Evolutionary conservation across 2,329 filamentous ascomycete species (phyloP).

Genomic region (Pseudogymnoascus destructans): DNA sequence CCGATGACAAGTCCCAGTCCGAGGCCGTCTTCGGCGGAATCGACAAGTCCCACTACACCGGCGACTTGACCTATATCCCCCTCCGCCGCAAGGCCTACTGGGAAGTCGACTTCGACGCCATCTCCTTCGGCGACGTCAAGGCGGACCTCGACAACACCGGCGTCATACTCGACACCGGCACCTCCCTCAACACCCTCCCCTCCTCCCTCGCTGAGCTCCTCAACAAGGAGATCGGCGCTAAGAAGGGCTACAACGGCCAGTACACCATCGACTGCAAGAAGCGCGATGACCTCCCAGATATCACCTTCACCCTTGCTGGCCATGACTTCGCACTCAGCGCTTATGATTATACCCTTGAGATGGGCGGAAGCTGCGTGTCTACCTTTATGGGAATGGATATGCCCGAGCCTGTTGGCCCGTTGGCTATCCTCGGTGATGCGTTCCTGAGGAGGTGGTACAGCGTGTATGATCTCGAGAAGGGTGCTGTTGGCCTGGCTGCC

Average conservation of each 20-base stretch:
- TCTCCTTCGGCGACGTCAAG: slow-evolving; percentile 73
- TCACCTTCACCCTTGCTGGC: slow-evolving; percentile 80
- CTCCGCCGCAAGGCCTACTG: slow-evolving; percentile 98
- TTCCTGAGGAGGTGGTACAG: slow-evolving; percentile 84
- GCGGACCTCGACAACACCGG: slow-evolving; percentile 90
- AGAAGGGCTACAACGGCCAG: slow-evolving; percentile 95
- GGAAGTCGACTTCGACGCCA: slow-evolving; percentile 93
- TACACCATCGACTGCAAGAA: slow-evolving; percentile 85
- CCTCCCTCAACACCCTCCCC: slow-evolving; percentile 91
- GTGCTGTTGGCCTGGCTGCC: slow-evolving; percentile 78
- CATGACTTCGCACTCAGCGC: slow-evolving; percentile 85
- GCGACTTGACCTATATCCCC: slow-evolving; percentile 84
- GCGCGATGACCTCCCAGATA: slow-evolving; percentile 71
- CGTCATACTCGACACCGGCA: slow-evolving; percentile 95
- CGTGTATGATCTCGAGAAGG: slow-evolving; percentile 86
- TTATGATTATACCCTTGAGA: slow-evolving; percentile 90
- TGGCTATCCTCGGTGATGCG: slow-evolving; percentile 87
- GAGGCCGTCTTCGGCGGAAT: slow-evolving; percentile 85
- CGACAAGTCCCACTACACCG: slow-evolving; percentile 65
- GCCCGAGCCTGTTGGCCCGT: slow-evolving; percentile 73
- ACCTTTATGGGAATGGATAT: slow-evolving; percentile 93
- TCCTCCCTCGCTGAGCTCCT: slow-evolving; percentile 84
- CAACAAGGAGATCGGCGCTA: slow-evolving; percentile 95
- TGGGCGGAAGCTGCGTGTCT: slow-evolving; percentile 91
- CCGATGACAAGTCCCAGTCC: slow-evolving; percentile 61